phyloP scores from a whole-genome alignment of 1,139 yeast species.

The Candida labiduridarum region DNA sequence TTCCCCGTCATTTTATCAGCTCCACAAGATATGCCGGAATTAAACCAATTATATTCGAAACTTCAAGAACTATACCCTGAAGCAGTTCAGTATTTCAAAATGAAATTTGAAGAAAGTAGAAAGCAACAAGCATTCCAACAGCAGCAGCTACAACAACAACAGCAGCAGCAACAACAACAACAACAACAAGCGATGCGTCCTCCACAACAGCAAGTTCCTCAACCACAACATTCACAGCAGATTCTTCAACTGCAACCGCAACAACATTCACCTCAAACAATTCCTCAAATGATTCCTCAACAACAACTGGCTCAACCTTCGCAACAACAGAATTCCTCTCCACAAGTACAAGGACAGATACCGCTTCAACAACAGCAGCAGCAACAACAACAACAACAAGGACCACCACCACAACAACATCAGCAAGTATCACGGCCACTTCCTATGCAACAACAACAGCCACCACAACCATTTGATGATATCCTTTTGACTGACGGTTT shows the following conservation, averaged over 20 bases:
- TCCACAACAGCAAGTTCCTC: conserved; percentile 11
- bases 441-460: conserved; percentile 10
- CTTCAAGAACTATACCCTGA: conserved; percentile 59
- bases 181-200: conserved; percentile 15
- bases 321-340: conserved; percentile 3
- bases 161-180: conserved; percentile 11
- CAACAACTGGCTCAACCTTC: conserved; percentile 7
- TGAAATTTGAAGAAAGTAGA: conserved; percentile 47
- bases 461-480: conserved; percentile 12
- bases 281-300: conserved; percentile 4
- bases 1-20: conserved; percentile 57
- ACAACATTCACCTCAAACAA: conserved; percentile 6
- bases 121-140: conserved; percentile 22
- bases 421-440: conserved; percentile 7
- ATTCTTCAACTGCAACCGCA: conserved; percentile 12
- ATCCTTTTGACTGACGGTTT: conserved; percentile 5
- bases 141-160: conserved; percentile 13
- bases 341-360: conserved; percentile 1
- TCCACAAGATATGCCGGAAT: conserved; percentile 59
- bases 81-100: conserved; percentile 51
- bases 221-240: conserved; percentile 8
- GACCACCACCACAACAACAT: too few relatives aligned
- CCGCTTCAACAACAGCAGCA: conserved; percentile 6
- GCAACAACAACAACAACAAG: conserved; percentile 9
- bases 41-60: conserved; percentile 46